Evolutionary conservation across 805 yeast genomes (phyloP).

Genomic region (Nakazawaea siamensis): DNA sequence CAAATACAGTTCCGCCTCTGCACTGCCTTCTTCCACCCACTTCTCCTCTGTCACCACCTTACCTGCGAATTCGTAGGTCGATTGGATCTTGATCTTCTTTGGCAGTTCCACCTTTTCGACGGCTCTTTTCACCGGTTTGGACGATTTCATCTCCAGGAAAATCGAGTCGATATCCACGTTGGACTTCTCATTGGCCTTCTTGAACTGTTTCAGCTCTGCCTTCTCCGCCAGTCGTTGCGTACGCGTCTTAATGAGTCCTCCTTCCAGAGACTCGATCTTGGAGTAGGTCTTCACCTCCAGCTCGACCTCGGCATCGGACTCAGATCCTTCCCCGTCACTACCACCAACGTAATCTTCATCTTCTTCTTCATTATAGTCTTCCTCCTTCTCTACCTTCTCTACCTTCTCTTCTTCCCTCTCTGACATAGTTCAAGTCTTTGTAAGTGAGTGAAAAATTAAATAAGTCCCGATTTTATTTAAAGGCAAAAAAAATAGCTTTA

Average conservation of each 20-base stretch:
- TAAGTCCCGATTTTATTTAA: no score
- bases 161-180: conserved; percentile 40
- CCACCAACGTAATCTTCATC: conserved; percentile 39
- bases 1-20: conserved; percentile 80
- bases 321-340: conserved; percentile 17
- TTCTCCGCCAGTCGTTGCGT: conserved; percentile 45
- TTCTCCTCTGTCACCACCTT: conserved; percentile 70
- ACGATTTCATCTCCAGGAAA: conserved; percentile 45
- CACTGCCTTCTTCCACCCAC: conserved; percentile 66
- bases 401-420: no score
- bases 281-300: conserved; percentile 32
- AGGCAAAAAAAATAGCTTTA: no score
- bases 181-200: conserved; percentile 12
- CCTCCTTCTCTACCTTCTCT: conserved; percentile 19
- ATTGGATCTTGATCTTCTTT: conserved; percentile 56
- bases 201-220: conserved; percentile 15
- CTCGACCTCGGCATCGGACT: conserved; percentile 28
- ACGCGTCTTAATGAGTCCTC: conserved; percentile 68
- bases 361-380: conserved; percentile 44
- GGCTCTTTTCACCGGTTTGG: conserved; percentile 3
- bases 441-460: no score
- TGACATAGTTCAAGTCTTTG: no score
- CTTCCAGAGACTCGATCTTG: conserved; percentile 43
- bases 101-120: neutral
- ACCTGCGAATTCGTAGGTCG: conserved; percentile 87